Base-by-base conservation (phyloP, 1,284 basidiomycete species). In the Wallemia hederae region DNA sequence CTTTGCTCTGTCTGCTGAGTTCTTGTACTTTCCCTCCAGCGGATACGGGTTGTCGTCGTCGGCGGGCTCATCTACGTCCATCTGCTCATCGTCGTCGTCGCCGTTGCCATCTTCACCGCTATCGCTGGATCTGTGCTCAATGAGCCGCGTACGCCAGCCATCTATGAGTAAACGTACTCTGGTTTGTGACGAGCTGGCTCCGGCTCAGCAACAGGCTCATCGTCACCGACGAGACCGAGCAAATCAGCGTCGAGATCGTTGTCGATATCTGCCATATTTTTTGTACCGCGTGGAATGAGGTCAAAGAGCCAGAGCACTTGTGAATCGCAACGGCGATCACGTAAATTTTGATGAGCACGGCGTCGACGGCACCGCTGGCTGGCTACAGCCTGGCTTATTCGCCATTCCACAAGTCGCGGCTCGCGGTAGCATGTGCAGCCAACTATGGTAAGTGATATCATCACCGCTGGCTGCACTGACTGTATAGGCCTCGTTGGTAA, bases 311-410 rank as follows among this genome's bases (percentile, higher is more conserved):
- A n/a, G n/a, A n/a, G n/a, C n/a, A n/a, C n/a, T n/a, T n/a, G n/a
- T n/a, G n/a, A n/a, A n/a, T n/a, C n/a, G n/a, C n/a, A n/a, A n/a
- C n/a, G n/a, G n/a, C n/a, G n/a, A n/a, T n/a, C n/a, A n/a, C n/a
- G n/a, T n/a, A n/a, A n/a, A n/a, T n/a, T 14, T 27, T 27, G 56
- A 26, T 58, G 56, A 27, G 24, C 11, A 19, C 17, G 14, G 17
- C 24, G 7, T 26, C 56, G n/a, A 88, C 85, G 0, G 82, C 84
- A 25, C 81, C 81, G 5, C 94, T 86, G 71, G 82, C 91, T 0
- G 90, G 92, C 69, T 92, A 94, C 69, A 73, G 79, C 1, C 66
- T 94, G 39, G 80, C 83, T 7, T 97, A 87, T 82, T 92, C 88
- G 0, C 92, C 92, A 2, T 97, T 94, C 70, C 86, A 85, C 70